Base-by-base conservation (phyloP, 2,329 filamentous ascomycete genomes). In the Hypomyces perniciosus region DNA sequence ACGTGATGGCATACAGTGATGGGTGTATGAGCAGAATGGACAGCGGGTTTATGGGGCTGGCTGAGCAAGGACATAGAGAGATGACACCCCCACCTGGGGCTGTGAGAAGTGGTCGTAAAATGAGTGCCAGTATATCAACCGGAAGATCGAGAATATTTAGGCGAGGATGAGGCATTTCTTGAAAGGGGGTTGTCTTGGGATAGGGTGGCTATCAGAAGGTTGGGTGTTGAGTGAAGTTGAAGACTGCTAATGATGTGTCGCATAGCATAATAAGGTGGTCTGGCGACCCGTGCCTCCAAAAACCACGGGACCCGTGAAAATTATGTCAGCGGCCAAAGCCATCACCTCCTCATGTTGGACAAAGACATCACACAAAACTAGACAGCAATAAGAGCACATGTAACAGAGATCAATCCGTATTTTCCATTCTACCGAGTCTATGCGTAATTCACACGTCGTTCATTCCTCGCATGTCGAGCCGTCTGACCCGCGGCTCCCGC, bases 371-470 rank as follows among this genome's bases (percentile, higher is more conserved):
- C 20, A 20, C 20, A 20, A 20, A 20, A 35, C 33, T 8, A 8
- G 12, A 35, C 33, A 35, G 33, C 33, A 35, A 35, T 26, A 35
- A 51, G 30, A 29, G 7, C 10, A 42, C 26, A 50, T 30, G 54
- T 46, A 45, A 56, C 37, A 48, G 48, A 47, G 52, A 49, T 62
- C 59, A 61, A 61, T 64, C 55, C 58, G 51, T 65, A 56, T 61
- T 62, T 61, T 68, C 54, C 60, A 65, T 66, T 68, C 63, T 67
- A 68, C 66, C 62, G 56, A 66, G 59, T 68, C 65, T 68, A 68
- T 65, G 59, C 64, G 62, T 59, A 61, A 63, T 61, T 62, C 61
- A 64, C 56, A 60, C 57, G 57, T 59, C 56, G 47, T 61, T 55
- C 54, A 38, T 56, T 47, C 53, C 52, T 54, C 51, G 48, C 50